Evolutionary conservation across 2,329 filamentous ascomycete species (phyloP).

Genomic region (Nectriaceae sp.): DNA sequence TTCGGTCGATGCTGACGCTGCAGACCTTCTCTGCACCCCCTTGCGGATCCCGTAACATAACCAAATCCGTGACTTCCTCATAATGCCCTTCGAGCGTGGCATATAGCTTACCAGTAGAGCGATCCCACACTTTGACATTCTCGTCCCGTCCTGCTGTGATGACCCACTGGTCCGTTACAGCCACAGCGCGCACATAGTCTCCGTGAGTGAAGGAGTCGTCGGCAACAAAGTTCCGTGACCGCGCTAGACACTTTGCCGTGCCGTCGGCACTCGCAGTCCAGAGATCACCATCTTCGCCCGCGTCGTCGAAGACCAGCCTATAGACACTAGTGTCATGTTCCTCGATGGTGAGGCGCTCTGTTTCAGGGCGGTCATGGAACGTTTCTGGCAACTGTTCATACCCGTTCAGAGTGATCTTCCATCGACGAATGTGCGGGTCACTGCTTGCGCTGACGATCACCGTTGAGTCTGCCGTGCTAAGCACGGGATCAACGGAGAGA

Average conservation of each 20-base stretch:
- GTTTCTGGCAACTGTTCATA: conserved; percentile 57
- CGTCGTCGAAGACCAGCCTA: conserved; percentile 69
- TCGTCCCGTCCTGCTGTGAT: conserved; percentile 90
- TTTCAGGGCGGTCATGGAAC: conserved; percentile 41
- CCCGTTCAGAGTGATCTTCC: conserved; percentile 59
- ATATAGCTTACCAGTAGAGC: conserved; percentile 69
- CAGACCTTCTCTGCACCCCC: conserved; percentile 55
- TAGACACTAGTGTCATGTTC: conserved; percentile 93
- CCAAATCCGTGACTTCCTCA: conserved; percentile 85
- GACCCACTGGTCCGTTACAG: conserved; percentile 74
- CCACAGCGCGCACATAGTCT: conserved; percentile 85
- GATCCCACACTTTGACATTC: conserved; percentile 88
- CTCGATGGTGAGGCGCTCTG: conserved; percentile 57
- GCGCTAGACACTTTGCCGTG: conserved; percentile 76
- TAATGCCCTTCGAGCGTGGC: conserved; percentile 82
- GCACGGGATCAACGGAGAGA: conserved; percentile 71
- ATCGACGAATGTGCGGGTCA: conserved; percentile 77
- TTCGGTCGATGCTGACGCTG: conserved; percentile 89
- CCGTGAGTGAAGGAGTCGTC: conserved; percentile 79
- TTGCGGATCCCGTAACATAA: conserved; percentile 53
- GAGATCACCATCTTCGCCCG: conserved; percentile 66
- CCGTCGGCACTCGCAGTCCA: conserved; percentile 96
- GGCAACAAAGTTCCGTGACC: conserved; percentile 66
- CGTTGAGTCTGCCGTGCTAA: conserved; percentile 50
- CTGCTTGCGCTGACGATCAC: conserved; percentile 79